These are phyloP conservation scores for Poa annua DNA, from an alignment of 176 grass and related monocot species.

Conservation along the genomic window DNA sequence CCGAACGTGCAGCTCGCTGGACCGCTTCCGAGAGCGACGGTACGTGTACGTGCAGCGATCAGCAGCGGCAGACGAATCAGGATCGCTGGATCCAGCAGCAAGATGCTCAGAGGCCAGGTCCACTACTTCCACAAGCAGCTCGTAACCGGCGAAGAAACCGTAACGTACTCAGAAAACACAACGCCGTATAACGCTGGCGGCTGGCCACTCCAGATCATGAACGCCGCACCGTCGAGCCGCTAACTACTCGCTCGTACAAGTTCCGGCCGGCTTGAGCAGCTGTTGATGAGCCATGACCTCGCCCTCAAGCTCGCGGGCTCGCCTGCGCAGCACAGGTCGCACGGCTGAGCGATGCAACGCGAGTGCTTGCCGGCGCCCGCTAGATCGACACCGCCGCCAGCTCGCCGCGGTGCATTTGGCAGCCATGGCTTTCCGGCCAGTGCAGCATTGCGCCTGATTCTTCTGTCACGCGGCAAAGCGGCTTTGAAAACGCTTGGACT, in stretches of 20 bases:
- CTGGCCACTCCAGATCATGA: neutral
- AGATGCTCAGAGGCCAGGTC: neutral
- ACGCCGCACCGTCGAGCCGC: neutral
- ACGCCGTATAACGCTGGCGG: too few relatives aligned
- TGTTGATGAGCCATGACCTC: neutral
- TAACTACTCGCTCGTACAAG: neutral
- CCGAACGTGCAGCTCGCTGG: neutral
- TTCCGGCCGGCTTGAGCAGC: neutral
- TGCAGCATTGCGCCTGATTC: neutral
- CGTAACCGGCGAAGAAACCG: neutral
- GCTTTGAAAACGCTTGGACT: too few relatives aligned
- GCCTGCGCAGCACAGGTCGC: neutral
- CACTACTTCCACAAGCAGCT: neutral
- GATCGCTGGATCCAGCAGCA: too few relatives aligned
- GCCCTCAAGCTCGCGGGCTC: neutral
- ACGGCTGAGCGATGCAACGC: neutral
- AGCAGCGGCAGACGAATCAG: too few relatives aligned
- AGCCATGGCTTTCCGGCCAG: neutral
- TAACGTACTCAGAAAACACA: neutral
- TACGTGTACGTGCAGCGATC: too few relatives aligned
- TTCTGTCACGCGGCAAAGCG: neutral
- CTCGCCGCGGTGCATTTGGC: neutral
- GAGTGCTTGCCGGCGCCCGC: conserved; percentile 5
- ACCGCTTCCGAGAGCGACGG: neutral
- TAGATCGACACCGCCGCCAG: conserved; percentile 6